A percentile compares a stretch with the other conserved stretches of the same genome.
These are phyloP conservation scores for Stylonectria norvegica DNA, from an alignment of 2,329 filamentous ascomycete genomes.

Conservation along the genomic window DNA sequence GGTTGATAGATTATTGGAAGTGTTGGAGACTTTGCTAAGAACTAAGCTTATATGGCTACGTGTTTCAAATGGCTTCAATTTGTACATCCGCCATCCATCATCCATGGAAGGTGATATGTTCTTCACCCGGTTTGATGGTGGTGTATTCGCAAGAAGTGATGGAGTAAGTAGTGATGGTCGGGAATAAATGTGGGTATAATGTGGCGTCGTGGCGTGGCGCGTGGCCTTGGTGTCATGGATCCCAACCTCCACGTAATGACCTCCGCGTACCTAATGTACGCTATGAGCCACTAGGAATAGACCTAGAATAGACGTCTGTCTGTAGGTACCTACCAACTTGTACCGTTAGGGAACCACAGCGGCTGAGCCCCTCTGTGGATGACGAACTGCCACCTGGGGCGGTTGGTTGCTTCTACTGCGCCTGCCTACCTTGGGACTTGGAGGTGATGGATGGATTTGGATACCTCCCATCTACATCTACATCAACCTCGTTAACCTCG, in stretches of 20 bases:
- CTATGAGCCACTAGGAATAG: background rate
- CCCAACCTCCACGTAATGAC: background rate
- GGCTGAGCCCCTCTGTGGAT: conserved; percentile 23
- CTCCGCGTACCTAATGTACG: background rate
- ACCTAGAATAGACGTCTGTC: background rate
- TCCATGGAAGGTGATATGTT: too few species aligned
- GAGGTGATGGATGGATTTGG: background rate
- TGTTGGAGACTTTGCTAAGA: conserved; percentile 2
- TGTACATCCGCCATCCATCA: too few species aligned
- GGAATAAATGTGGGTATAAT: too few species aligned
- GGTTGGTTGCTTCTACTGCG: background rate
- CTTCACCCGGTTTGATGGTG: too few species aligned
- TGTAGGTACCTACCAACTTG: background rate
- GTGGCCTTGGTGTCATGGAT: background rate
- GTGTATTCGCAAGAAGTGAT: too few species aligned
- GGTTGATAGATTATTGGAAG: conserved; percentile 18
- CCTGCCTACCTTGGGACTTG: background rate
- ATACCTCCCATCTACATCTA: background rate
- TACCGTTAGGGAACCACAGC: conserved; percentile 5
- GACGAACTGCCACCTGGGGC: conserved; percentile 15
- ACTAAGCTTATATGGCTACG: background rate
- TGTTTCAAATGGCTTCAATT: too few species aligned
- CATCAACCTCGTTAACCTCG: background rate
- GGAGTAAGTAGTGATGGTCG: too few species aligned
- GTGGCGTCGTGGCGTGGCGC: conserved; percentile 2